Base-by-base conservation (phyloP, 2,329 filamentous ascomycete genomes). In the Ampelomyces quisqualis region DNA sequence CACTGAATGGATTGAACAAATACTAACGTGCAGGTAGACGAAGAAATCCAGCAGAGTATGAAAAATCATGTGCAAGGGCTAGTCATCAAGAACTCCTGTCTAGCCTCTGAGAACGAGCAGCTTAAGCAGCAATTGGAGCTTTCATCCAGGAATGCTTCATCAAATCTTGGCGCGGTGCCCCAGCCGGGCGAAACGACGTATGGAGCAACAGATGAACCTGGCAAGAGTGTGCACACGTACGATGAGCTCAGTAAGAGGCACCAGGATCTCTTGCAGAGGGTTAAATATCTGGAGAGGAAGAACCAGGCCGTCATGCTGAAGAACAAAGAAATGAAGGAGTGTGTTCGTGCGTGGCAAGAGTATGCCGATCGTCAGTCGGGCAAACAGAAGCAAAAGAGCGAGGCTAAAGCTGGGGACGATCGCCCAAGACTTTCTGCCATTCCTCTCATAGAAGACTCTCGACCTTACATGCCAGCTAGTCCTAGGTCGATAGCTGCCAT, bases 271-370 rank as follows among this genome's bases (percentile, higher is more conserved):
- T 44, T 43, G 15, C 57, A 64, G 15, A 56, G 55, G 34, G 43
- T 60, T 3, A 64, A 55, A 40, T 68, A 68, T 32, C 43, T 61
- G 7, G 57, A 67, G 27, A 62, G 52, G 38, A 66, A 66, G 46
- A 67, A 65, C 24, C 47, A 38, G 2, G 45, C 39, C 26, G 67
- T 62, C 31, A 68, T 58, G 60, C 49, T 60, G 30, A 64, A 67
- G 38, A 66, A 69, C 37, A 61, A 55, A 30, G 58, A 68, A 2
- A 69, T 70, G 56, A 73, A 73, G 38, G 57, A 68, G 10, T 67
- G 48, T 22, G 65, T 68, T 6, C 62, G 57, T 28, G 60, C 60
- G 19, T 70, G 68, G 68, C 64, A 67, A 42, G 53, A 61, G 15
- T 69, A 67, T 30, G 56, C 51, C 29, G 63, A 68, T 36, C 62